phyloP scores from a whole-genome alignment of 164 flowering plant genomes.

The Platanus orientalis region DNA sequence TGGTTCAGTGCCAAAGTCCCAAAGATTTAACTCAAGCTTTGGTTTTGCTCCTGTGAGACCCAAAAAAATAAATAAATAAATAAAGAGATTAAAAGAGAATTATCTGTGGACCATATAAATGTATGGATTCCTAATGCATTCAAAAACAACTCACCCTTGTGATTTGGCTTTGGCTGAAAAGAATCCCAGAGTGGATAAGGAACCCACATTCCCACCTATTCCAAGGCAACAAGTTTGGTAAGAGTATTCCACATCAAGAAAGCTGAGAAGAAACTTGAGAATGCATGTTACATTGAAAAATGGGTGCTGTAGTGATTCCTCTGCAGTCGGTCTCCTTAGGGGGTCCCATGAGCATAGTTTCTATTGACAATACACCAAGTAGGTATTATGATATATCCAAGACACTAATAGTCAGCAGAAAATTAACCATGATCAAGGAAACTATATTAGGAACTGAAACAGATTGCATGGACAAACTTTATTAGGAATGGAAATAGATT shows the following conservation, averaged over 20 bases:
- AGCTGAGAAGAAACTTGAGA: slow-evolving; percentile 3
- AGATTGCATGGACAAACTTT: too few relatives aligned
- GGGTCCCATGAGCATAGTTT: slow-evolving; percentile 84
- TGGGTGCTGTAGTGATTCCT: slow-evolving; percentile 68
- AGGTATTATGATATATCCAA: slow-evolving; percentile 3
- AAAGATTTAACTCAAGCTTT: slow-evolving; percentile 80
- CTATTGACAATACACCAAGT: slow-evolving; percentile 24
- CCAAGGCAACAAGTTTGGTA: slow-evolving; percentile 15
- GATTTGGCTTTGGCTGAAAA: slow-evolving; percentile 36
- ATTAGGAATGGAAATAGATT: too few relatives aligned
- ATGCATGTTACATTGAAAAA: slow-evolving; percentile 58
- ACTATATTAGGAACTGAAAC: not conserved
- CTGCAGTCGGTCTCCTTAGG: slow-evolving; percentile 72
- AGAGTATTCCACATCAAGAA: slow-evolving; percentile 3
- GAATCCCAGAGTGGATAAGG: slow-evolving; percentile 51
- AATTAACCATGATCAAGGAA: not conserved
- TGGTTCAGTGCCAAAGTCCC: slow-evolving; percentile 60
- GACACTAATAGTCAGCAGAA: not conserved
- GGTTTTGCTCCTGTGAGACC: slow-evolving; percentile 44
- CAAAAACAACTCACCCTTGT: slow-evolving; percentile 31
- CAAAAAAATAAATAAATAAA: not conserved
- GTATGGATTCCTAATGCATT: not conserved
- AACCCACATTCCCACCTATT: slow-evolving; percentile 49
- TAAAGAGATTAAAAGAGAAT: too few relatives aligned
- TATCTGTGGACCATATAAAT: not conserved